A percentile compares a stretch with the other conserved stretches of the same genome.
Evolutionary conservation across 176 grass and related monocot genomes (phyloP).

Genomic region (Phoenix dactylifera): DNA sequence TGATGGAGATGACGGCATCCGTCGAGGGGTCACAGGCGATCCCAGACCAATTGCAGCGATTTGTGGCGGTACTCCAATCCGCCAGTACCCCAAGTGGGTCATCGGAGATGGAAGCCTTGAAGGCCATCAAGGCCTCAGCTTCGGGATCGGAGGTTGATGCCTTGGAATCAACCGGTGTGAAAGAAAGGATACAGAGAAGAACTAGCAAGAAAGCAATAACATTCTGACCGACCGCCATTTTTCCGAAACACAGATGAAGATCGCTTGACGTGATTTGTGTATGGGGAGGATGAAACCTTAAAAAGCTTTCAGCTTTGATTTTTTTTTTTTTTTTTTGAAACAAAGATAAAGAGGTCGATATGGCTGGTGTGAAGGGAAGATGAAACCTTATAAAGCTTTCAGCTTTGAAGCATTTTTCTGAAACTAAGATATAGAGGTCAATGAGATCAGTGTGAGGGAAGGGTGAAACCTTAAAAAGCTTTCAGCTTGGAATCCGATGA

Average conservation of each 20-base stretch:
- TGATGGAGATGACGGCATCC: conserved; percentile 41
- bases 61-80: conserved; percentile 33
- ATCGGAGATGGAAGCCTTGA: conserved; percentile 48
- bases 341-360: no score
- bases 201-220: neutral
- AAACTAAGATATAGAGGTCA: no score
- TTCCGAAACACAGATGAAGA: neutral
- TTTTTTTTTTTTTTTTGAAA: no score
- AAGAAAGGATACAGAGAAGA: neutral
- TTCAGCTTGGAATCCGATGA: no score
- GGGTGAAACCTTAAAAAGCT: no score
- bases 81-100: conserved; percentile 49
- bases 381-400: no score
- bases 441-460: no score
- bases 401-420: no score
- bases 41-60: conserved; percentile 65
- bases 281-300: no score
- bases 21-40: conserved; percentile 44
- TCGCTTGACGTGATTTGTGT: no score
- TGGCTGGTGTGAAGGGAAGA: no score
- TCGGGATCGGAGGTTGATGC: conserved; percentile 18
- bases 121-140: conserved; percentile 61
- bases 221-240: neutral
- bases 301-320: no score
- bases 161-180: neutral